phyloP scores from a whole-genome alignment of 352 stramenopile genomes.

The Phytophthora kernoviae region DNA sequence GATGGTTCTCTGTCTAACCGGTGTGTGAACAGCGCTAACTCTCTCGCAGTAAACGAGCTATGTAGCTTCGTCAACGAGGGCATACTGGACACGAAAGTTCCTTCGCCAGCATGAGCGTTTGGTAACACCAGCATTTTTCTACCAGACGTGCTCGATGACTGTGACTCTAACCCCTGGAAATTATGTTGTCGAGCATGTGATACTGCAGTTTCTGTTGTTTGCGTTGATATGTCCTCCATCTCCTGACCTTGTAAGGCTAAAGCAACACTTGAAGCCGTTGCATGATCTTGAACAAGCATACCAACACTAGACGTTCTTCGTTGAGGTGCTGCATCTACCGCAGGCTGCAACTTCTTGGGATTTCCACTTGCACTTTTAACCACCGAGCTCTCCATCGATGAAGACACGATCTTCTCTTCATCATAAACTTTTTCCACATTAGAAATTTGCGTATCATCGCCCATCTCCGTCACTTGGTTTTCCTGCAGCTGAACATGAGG shows the following conservation, averaged over 20 bases:
- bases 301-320: too few species aligned
- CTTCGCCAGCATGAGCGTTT: conserved; percentile 1
- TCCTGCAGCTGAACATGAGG: conserved; percentile 9
- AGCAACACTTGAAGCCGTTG: too few species aligned
- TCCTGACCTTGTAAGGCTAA: too few species aligned
- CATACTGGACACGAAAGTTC: conserved; percentile 25
- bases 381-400: too few species aligned
- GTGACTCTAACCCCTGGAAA: background rate
- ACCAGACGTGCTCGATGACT: background rate
- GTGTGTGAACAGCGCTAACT: conserved; percentile 30
- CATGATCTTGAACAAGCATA: too few species aligned
- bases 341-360: too few species aligned
- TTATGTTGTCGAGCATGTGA: background rate
- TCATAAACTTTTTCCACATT: background rate
- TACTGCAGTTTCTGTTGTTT: too few species aligned
- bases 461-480: background rate
- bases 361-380: too few species aligned
- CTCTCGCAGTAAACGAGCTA: conserved; percentile 31
- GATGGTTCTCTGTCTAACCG: conserved; percentile 3
- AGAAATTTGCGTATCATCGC: background rate
- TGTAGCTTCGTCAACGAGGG: conserved; percentile 27
- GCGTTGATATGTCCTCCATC: too few species aligned
- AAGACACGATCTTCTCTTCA: too few species aligned
- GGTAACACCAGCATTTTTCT: conserved; percentile 3
- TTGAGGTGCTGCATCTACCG: too few species aligned